Evolutionary conservation across 257 asterid genomes (phyloP), one percentile per base, ranked within the genome.

Genomic region (Ballota nigra): DNA sequence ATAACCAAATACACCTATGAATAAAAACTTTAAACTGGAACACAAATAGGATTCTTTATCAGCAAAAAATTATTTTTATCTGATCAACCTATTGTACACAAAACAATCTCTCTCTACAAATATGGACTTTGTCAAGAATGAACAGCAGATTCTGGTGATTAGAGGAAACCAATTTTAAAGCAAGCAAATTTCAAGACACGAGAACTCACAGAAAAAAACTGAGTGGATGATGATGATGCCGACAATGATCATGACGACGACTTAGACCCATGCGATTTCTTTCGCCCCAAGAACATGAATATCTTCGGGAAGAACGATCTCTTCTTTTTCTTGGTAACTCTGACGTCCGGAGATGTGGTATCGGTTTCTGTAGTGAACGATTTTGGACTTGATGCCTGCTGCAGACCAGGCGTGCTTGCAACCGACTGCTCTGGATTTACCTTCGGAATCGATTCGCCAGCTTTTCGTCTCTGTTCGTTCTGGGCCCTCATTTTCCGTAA

Each of bases 401-500:
- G 76, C 23, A 77, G 28, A 9, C 40, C 33, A 5, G 81, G 62
- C 2, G 80, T 66, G 62, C 75, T 73, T 47, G 36, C 36, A 31
- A 31, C 7, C 36, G 38, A 4, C 43, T 36, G 12, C 7, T 41
- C 51, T 41, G 51, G 9, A 41, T 41, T 41, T 13, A 43, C 52
- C 15, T 43, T 77, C 7, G 66, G 83, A 69, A 65, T 43, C 0
- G 86, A 68, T 67, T 77, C 89, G 2, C 79, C 82, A 16, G 90
- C 86, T 80, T 86, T 92, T 58, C 97, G 75, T 68, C 85, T 87
- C 58, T 86, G 92, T 77, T 88, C 98, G 22, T 87, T 84, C 72
- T 95, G 94, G 7, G 90, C 84, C 80, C 98, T 86, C 96, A 96
- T 87, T 63, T 79, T 85, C 63, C 98, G 83, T 65, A 95, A 62